phyloP scores from a whole-genome alignment of 177 flowering plant species.

The Vitis hybrid region DNA sequence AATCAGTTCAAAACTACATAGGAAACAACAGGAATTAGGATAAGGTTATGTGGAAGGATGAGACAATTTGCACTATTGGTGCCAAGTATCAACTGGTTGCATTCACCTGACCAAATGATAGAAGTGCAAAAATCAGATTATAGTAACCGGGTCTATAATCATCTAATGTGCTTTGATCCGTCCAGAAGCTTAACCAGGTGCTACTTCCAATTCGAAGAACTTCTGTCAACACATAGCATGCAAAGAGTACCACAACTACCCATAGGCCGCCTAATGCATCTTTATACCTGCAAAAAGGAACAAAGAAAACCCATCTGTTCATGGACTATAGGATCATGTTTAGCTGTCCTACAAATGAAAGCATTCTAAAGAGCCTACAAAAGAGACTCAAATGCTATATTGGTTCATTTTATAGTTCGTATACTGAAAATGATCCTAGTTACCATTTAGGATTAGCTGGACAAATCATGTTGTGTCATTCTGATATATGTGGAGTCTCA shows the following conservation, averaged over 20 bases:
- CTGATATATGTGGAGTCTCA: no score
- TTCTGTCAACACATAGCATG: conserved; percentile 55
- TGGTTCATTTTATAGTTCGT: no score
- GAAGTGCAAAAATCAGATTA: conserved; percentile 48
- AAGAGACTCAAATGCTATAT: no score
- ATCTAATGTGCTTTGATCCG: conserved; percentile 45
- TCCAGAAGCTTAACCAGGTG: conserved; percentile 75
- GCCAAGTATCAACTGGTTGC: background rate
- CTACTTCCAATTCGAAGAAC: conserved; percentile 64
- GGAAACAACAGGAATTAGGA: background rate
- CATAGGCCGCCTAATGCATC: conserved; percentile 62
- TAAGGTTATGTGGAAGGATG: background rate
- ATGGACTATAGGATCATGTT: background rate
- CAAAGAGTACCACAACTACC: conserved; percentile 53
- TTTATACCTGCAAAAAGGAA: conserved; percentile 43
- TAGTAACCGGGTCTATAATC: conserved; percentile 48
- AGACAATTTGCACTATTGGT: background rate
- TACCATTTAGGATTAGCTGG: no score
- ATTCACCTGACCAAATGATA: conserved; percentile 61
- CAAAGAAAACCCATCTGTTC: background rate
- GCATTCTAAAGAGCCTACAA: no score
- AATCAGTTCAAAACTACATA: background rate
- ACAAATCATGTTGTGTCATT: no score
- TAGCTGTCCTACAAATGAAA: no score
- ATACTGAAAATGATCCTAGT: no score